Evolutionary conservation across 768 basidiomycete species (phyloP).

Genomic region (Mycena latifolia): DNA sequence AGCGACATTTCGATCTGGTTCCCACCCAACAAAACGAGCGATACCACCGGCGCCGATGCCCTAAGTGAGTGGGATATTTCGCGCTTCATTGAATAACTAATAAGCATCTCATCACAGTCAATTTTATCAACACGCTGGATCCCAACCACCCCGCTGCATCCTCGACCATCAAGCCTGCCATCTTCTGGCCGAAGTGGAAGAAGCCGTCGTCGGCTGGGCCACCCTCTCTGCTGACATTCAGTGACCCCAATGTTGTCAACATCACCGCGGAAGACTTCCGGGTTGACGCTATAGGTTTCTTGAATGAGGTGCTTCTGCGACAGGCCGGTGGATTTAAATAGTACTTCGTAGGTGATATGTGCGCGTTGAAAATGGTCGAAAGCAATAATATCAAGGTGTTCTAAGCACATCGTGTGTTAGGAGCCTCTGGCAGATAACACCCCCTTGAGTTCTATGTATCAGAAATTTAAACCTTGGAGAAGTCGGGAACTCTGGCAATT

Average conservation of each 20-base stretch:
- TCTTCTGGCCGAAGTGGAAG: slow-evolving; percentile 10
- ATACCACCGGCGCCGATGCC: background rate
- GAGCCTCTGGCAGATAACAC: too few relatives aligned
- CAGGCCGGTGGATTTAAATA: background rate
- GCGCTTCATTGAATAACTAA: too few relatives aligned
- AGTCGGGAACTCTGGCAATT: too few relatives aligned
- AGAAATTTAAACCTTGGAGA: too few relatives aligned
- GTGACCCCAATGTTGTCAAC: background rate
- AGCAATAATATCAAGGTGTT: too few relatives aligned
- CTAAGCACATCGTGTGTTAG: too few relatives aligned
- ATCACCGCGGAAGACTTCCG: slow-evolving; percentile 8
- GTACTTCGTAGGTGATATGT: too few relatives aligned
- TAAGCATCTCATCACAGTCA: background rate
- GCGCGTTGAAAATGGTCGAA: too few relatives aligned
- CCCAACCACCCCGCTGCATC: background rate
- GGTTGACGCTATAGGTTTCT: background rate
- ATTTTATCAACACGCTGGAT: slow-evolving; percentile 10
- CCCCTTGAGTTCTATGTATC: too few relatives aligned
- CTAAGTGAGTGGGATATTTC: background rate
- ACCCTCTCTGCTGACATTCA: slow-evolving; percentile 8
- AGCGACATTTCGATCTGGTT: background rate
- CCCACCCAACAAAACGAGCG: background rate
- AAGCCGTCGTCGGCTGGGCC: background rate
- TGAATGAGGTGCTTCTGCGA: background rate
- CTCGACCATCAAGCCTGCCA: background rate